A percentile compares a stretch with the other conserved stretches of the same genome.
These are phyloP conservation scores for Penicillium oxalicum DNA, from an alignment of 2,329 filamentous ascomycete species.

Conservation along the genomic window DNA sequence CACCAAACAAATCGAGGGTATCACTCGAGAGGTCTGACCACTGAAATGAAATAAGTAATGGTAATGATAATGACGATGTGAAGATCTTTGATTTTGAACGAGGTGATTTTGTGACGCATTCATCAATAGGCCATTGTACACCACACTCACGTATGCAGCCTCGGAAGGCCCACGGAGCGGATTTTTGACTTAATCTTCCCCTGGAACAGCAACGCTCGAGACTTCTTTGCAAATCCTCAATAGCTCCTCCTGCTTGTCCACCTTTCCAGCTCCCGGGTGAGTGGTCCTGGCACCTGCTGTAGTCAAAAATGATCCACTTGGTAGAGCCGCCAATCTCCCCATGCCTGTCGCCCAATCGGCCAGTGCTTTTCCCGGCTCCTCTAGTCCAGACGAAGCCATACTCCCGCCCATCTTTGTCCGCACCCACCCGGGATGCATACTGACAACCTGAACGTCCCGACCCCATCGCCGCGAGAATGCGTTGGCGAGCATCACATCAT, in stretches of 20 bases:
- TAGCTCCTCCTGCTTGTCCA: conserved; percentile 26
- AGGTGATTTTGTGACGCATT: no score
- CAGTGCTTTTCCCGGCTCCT: conserved; percentile 45
- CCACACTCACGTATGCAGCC: background rate
- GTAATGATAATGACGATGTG: background rate
- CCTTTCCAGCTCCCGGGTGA: conserved; percentile 23
- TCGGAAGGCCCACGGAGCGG: background rate
- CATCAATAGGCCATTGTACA: no score
- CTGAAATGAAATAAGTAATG: background rate
- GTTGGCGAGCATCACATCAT: conserved; percentile 52
- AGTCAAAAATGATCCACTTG: conserved; percentile 16
- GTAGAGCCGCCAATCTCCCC: conserved; percentile 15
- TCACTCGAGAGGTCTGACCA: background rate
- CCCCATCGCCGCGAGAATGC: conserved; percentile 47
- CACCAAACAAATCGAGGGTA: background rate
- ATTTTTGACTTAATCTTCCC: background rate
- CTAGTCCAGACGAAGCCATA: conserved; percentile 44
- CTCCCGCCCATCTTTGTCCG: conserved; percentile 50
- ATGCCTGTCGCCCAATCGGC: conserved; percentile 39
- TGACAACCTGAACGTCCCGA: conserved; percentile 42
- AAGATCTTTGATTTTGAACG: no score
- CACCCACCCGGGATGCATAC: conserved; percentile 51
- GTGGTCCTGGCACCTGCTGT: conserved; percentile 17
- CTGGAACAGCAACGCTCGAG: conserved; percentile 17
- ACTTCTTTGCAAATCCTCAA: conserved; percentile 22